phyloP scores from a whole-genome alignment of 116 monocot genomes.

The Zostera marina region DNA sequence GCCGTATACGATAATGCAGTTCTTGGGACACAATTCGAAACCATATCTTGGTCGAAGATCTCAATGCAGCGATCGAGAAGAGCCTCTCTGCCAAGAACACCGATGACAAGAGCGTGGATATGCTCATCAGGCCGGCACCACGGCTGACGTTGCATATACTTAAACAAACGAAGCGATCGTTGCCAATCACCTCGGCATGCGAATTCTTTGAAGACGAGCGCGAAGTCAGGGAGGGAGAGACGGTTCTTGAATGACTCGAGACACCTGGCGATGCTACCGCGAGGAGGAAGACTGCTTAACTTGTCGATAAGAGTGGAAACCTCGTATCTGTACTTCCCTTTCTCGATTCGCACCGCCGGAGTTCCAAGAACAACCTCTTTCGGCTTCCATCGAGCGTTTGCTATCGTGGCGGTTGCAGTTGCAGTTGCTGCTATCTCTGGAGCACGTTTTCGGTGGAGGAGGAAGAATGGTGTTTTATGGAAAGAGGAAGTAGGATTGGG shows the following conservation, averaged over 20 bases:
- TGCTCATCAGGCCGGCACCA: constrained; percentile 97
- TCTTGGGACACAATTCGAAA: constrained; percentile 31
- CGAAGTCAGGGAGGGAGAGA: constrained; percentile 74
- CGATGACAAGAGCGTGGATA: constrained; percentile 80
- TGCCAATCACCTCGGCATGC: constrained; percentile 90
- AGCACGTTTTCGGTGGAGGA: no score
- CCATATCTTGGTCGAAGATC: constrained; percentile 67
- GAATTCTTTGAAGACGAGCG: constrained; percentile 77
- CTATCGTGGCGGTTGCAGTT: not conserved
- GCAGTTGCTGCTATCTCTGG: not conserved
- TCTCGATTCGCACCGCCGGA: constrained; percentile 30
- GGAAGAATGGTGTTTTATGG: no score
- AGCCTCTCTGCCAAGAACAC: constrained; percentile 52
- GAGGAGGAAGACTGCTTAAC: constrained; percentile 82
- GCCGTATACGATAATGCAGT: constrained; percentile 76
- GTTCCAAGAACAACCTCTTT: constrained; percentile 42
- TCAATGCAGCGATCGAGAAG: constrained; percentile 69
- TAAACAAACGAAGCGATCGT: constrained; percentile 89
- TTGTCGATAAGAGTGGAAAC: constrained; percentile 78
- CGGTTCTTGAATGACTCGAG: constrained; percentile 66
- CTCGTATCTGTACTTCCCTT: constrained; percentile 72
- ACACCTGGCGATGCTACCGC: constrained; percentile 85
- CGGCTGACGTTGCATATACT: constrained; percentile 85
- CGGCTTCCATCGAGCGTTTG: constrained; percentile 20
- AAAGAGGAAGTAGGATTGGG: no score